Evolutionary conservation across 2,329 filamentous ascomycete species (phyloP), one percentile per base, ranked within the genome.

Genomic region (Aspergillus sp.): DNA sequence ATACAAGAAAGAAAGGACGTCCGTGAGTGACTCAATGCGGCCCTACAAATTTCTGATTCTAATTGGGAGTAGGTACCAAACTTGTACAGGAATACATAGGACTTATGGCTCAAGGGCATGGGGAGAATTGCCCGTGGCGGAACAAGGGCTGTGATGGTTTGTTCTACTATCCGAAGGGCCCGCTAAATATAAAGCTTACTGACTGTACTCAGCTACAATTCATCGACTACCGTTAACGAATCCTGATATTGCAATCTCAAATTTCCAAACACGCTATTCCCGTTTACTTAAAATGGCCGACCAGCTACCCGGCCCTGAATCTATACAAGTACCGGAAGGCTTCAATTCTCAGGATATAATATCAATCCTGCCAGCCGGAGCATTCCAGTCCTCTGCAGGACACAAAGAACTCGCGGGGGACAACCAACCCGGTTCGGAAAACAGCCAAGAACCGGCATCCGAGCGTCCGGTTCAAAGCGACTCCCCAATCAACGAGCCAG

Each of bases 121-220:
- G 87, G 27, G 87, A 91, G 52, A 87, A 86, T 61, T 99, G 93
- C 70, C 80, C 95, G 17, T 99, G 93, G 95, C 85, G 86, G 66
- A 89, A 86, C 71, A 86, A 86, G 59, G 92, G 91, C n/a, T 97
- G 93, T 71, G 92, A 96, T 74, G 87, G 89, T 91, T 79, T 51
- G 70, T 63, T 54, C 20, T n/a, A 9, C 24, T 56, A 27, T 12
- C 19, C 8, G 13, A 50, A 44, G 3, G 20, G 22, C 17, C 22
- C 13, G 5, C 92, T 71, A 91, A 96, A 74, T 87, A 89, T 90
- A 48, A 67, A 61, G 54, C 19, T 24, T 9, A 24, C 56, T 58
- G 8, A 58, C 40, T 17, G n/a, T 19, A 8, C 45, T 41, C 15
- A 84, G 83, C 83, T 61, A 85, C 86, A 39, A 88, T 89, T 42